Evolutionary conservation across 768 basidiomycete species (phyloP).

Genomic region (Mycena albidolilacea): DNA sequence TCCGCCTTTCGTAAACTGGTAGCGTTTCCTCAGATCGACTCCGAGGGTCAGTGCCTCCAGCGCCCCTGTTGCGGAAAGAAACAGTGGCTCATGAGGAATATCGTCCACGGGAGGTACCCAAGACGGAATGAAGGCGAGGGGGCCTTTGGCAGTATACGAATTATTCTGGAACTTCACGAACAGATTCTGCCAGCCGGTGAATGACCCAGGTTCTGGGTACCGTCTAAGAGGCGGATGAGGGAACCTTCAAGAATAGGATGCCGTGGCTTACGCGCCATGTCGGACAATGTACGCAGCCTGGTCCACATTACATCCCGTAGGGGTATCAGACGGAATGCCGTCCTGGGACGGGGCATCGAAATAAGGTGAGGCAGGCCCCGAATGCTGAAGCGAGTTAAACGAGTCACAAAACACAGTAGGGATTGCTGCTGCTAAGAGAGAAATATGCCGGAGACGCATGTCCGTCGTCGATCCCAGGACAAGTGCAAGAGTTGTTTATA

Average conservation of each 20-base stretch:
- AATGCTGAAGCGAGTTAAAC: conserved; percentile 59
- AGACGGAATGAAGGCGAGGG: conserved; percentile 56
- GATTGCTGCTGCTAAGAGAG: conserved; percentile 1
- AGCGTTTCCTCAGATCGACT: conserved; percentile 55
- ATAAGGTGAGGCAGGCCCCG: conserved; percentile 60
- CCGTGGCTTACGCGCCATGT: conserved; percentile 54
- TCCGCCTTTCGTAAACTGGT: conserved; percentile 57
- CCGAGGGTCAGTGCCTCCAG: conserved; percentile 58
- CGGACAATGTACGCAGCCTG: conserved; percentile 62
- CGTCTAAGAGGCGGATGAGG: conserved; percentile 46
- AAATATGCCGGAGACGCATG: conserved; percentile 15
- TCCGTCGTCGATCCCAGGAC: not conserved
- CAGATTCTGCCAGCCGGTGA: conserved; percentile 54
- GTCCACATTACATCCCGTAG: conserved; percentile 57
- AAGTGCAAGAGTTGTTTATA: not conserved
- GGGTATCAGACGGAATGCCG: conserved; percentile 50
- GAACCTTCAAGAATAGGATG: conserved; percentile 27
- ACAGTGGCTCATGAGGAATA: conserved; percentile 54
- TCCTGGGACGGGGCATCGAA: conserved; percentile 58
- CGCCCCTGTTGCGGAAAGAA: conserved; percentile 56
- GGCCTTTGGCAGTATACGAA: conserved; percentile 54
- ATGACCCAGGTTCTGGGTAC: conserved; percentile 59
- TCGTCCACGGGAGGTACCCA: conserved; percentile 60
- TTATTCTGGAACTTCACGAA: conserved; percentile 58
- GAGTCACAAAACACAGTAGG: conserved; percentile 4